Evolutionary conservation across 1,284 basidiomycete species (phyloP).

Genomic region (Ustilago curta): DNA sequence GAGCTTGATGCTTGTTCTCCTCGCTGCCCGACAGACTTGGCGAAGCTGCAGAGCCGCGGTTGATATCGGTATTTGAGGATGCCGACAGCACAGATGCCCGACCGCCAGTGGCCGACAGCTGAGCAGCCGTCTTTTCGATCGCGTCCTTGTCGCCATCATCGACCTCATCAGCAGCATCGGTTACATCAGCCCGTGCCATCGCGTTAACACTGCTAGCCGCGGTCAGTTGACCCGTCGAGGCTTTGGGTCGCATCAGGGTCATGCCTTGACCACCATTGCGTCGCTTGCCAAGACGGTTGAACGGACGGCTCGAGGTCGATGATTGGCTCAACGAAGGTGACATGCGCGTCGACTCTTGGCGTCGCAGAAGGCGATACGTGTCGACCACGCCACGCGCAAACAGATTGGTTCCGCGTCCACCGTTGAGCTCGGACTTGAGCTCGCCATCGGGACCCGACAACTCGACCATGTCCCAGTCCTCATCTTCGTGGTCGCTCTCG

Average conservation of each 20-base stretch:
- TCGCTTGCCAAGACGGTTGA: constrained; percentile 55
- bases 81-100: constrained; percentile 24
- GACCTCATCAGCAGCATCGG: constrained; percentile 6
- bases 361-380: constrained; percentile 71
- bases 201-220: constrained; percentile 39
- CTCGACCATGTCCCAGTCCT: constrained; percentile 68
- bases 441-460: constrained; percentile 46
- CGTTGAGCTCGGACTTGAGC: constrained; percentile 64
- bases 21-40: constrained; percentile 48
- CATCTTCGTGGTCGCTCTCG: constrained; percentile 51
- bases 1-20: constrained; percentile 46
- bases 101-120: constrained; percentile 17
- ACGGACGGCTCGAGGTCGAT: constrained; percentile 43
- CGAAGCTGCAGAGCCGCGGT: constrained; percentile 37
- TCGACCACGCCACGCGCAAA: constrained; percentile 68
- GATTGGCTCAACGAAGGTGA: constrained; percentile 41
- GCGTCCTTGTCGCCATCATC: constrained; percentile 13
- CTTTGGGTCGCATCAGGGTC: constrained; percentile 31
- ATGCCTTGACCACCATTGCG: constrained; percentile 36
- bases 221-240: constrained; percentile 33
- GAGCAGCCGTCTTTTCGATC: constrained; percentile 22
- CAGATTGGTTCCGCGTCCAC: constrained; percentile 66
- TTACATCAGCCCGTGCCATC: constrained; percentile 9
- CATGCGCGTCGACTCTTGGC: constrained; percentile 68
- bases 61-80: constrained; percentile 25